phyloP scores from a whole-genome alignment of 768 basidiomycete genomes.

The Agaricus blazei region DNA sequence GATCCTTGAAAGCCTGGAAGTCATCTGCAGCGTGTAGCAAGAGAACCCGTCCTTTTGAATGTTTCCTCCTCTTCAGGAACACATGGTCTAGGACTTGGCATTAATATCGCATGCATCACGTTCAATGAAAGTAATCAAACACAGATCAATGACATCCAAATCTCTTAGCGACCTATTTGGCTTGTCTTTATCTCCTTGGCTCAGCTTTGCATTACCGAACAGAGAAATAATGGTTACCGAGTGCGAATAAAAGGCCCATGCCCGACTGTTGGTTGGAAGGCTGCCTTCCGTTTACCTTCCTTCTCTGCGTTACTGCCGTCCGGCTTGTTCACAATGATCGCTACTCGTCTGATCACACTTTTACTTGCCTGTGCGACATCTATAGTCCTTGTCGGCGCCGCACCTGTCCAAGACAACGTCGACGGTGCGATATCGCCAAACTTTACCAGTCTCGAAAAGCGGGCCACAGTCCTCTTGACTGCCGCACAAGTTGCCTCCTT shows the following conservation, averaged over 20 bases:
- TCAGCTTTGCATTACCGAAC: background rate
- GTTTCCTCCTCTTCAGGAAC: too few species aligned
- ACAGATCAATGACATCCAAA: too few species aligned
- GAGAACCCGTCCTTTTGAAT: too few species aligned
- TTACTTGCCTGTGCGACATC: background rate
- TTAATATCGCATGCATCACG: too few species aligned
- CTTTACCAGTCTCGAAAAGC: background rate
- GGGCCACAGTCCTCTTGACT: background rate
- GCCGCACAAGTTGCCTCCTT: conserved; percentile 35
- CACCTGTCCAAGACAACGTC: background rate
- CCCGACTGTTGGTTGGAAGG: background rate
- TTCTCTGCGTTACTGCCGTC: background rate
- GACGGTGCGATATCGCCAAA: background rate
- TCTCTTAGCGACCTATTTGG: background rate
- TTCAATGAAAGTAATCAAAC: too few species aligned
- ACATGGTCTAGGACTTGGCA: too few species aligned
- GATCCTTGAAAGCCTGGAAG: too few species aligned
- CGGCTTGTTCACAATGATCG: background rate
- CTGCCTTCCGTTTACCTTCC: background rate
- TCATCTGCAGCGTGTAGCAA: too few species aligned
- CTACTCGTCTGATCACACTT: background rate
- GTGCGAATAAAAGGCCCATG: too few species aligned
- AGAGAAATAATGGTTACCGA: background rate
- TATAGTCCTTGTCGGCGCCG: background rate
- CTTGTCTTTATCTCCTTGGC: background rate